phyloP scores from a whole-genome alignment of 2,329 filamentous ascomycete species.

The Emergomyces africanus region DNA sequence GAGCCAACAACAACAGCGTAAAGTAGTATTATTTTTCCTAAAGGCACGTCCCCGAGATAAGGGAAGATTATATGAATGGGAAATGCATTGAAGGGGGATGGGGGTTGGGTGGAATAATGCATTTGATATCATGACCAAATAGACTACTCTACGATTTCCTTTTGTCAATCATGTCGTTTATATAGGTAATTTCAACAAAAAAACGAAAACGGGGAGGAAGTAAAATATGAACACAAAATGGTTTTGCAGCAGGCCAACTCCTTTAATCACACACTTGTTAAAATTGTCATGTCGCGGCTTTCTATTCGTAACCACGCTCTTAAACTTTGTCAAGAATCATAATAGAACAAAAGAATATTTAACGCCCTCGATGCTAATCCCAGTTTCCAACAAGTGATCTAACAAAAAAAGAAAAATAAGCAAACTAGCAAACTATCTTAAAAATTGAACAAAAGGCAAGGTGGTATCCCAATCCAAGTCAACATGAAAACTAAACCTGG shows the following conservation, averaged over 20 bases:
- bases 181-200: neutral
- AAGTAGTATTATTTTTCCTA: neutral
- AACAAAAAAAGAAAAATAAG: neutral
- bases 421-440: no score
- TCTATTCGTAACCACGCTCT: neutral
- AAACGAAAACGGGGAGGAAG: neutral
- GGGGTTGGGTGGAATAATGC: neutral
- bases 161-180: neutral
- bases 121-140: conserved; percentile 2
- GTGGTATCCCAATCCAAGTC: no score
- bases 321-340: neutral
- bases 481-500: neutral
- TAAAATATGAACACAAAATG: neutral
- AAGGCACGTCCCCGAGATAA: neutral
- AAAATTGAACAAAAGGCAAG: no score
- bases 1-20: conserved; percentile 15
- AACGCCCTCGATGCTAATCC: neutral
- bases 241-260: neutral
- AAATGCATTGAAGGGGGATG: neutral
- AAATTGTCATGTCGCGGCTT: neutral
- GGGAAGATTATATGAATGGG: neutral
- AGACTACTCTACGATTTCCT: neutral
- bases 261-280: neutral
- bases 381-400: neutral
- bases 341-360: neutral